Conservation (phyloP, 2,329 filamentous ascomycete genomes). For the Chrysosporium queenslandicum region DNA sequence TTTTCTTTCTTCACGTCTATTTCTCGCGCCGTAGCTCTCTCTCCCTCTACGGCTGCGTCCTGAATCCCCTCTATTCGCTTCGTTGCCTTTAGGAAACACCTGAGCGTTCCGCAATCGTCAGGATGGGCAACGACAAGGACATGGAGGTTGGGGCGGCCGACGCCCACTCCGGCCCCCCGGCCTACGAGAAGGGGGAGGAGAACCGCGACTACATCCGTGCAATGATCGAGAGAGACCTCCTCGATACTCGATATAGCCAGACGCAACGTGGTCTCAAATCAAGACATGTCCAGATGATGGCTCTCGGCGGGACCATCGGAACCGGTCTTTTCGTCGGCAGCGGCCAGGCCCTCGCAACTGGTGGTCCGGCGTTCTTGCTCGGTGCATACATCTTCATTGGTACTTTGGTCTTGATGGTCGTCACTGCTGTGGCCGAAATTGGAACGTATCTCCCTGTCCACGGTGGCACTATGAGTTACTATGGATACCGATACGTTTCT, state of each 20-base stretch:
- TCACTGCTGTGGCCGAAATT: slow-evolving; percentile 39
- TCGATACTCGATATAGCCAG: slow-evolving; percentile 33
- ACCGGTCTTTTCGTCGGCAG: slow-evolving; percentile 48
- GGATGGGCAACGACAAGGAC: slow-evolving; percentile 10
- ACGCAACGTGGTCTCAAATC: slow-evolving; percentile 36
- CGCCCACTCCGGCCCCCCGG: neutral
- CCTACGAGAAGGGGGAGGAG: slow-evolving; percentile 11
- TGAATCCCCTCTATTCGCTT: neutral
- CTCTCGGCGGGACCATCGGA: slow-evolving; percentile 26
- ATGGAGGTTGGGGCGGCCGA: slow-evolving; percentile 6
- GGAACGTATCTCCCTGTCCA: slow-evolving; percentile 37
- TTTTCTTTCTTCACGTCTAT: neutral
- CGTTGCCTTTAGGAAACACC: neutral
- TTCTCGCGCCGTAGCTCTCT: neutral
- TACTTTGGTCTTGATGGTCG: slow-evolving; percentile 37
- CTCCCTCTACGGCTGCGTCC: neutral
- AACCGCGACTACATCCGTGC: slow-evolving; percentile 23
- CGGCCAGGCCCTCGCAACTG: slow-evolving; percentile 45
- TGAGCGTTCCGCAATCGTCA: neutral
- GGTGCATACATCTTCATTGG: slow-evolving; percentile 45
- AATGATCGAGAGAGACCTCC: slow-evolving; percentile 33
- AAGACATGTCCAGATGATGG: slow-evolving; percentile 38
- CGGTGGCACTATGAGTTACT: slow-evolving; percentile 37
- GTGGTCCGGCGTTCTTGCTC: slow-evolving; percentile 44
- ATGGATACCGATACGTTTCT: slow-evolving; percentile 36